Base-by-base conservation (phyloP, 306 rosid genomes). In the Amphicarpaea edgeworthii region DNA sequence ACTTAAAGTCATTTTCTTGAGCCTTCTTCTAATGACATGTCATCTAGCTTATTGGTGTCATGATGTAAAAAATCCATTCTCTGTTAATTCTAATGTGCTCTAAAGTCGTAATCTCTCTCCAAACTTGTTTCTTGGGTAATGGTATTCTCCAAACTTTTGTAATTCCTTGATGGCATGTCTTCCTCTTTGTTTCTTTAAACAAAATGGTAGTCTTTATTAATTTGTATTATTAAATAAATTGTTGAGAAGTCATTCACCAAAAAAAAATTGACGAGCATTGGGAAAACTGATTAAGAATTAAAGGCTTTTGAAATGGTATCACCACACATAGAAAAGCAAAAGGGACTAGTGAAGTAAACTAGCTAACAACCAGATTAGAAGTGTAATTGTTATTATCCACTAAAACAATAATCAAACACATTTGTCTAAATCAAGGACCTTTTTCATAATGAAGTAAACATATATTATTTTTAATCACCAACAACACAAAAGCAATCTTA, bases 361-460 rank as follows among this genome's bases (percentile, higher is more conserved):
- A 53, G 73, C 72, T 73, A 88, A 83, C 87, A 58, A 81, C 87
- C 81, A 28, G 55, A 61, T 72, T 57, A 71, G 12, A 70, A 53
- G 64, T 47, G 58, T 37, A 43, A 51, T 66, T 67, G 58, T 66
- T 41, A 30, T 70, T 19, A n/a, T n/a, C n/a, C 68, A 72, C 46
- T 28, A 14, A 41, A 70, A 2, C 32, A 53, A 5, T 51, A 55
- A 73, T 79, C 43, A 70, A 72, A 54, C 75, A 63, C 70, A 74
- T 55, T 19, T 20, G 65, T 43, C 76, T 16, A 66, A 53, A 73
- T 74, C 76, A 58, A 72, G 5, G 1, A 54, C 40, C 51, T 11
- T 24, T 55, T 26, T 32, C 8, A 16, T 64, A 16, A 71, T 71
- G 53, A 19, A 75, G 43, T n/a, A 9, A 34, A 40, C 1, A 8